These are phyloP conservation scores for Heritiera littoralis DNA, from an alignment of 345 rosid genomes.

Conservation along the genomic window DNA sequence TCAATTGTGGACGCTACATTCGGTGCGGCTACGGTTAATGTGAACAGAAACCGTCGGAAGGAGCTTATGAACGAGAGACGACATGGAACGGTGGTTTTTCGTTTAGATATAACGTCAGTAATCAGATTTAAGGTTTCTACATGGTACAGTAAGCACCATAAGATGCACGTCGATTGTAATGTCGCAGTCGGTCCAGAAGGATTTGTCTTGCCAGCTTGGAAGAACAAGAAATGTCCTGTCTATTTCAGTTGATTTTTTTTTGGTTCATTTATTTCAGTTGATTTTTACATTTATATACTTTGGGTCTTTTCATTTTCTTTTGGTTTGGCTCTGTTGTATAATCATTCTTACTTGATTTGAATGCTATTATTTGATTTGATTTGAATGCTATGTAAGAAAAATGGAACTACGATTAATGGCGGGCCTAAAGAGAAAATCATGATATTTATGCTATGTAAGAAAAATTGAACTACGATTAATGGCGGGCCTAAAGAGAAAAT, in stretches of 20 bases:
- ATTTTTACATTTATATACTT: constrained; percentile 1
- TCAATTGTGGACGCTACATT: constrained; percentile 42
- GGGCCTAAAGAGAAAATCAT: background rate
- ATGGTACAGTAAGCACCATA: constrained; percentile 65
- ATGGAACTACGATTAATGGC: background rate
- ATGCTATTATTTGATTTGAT: background rate
- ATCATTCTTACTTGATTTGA: constrained; percentile 1
- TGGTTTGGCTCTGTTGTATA: background rate
- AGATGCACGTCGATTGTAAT: constrained; percentile 63
- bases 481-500: background rate
- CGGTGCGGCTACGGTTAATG: constrained; percentile 56
- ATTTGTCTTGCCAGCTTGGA: constrained; percentile 42
- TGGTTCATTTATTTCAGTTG: constrained; percentile 53
- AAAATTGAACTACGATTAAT: background rate
- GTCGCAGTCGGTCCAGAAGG: constrained; percentile 71
- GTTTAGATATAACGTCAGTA: constrained; percentile 55
- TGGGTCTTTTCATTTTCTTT: background rate
- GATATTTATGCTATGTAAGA: too few relatives aligned
- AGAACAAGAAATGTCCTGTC: constrained; percentile 64
- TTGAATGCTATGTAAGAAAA: background rate
- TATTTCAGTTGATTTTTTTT: constrained; percentile 57
- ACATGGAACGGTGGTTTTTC: constrained; percentile 56
- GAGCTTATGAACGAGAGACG: constrained; percentile 60
- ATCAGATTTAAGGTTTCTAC: constrained; percentile 67
- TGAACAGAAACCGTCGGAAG: constrained; percentile 58